phyloP scores from a whole-genome alignment of 306 rosid genomes.

The Boehmeria nivea region DNA sequence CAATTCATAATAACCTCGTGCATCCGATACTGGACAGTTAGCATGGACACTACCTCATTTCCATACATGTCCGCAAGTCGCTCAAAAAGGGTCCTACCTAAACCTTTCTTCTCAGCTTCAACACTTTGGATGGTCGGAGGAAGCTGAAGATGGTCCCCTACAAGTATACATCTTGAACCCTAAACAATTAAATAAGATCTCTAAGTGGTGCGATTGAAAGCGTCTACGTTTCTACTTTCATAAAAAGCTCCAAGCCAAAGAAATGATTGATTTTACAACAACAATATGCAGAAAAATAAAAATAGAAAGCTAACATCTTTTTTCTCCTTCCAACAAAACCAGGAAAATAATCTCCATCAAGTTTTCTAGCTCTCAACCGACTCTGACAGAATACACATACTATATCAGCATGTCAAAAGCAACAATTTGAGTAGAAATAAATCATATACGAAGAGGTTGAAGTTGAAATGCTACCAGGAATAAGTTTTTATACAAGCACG shows the following conservation, averaged over 20 bases:
- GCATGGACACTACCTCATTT: conserved; percentile 79
- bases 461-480: neutral
- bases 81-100: conserved; percentile 92
- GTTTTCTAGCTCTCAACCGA: too few relatives aligned
- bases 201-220: conserved; percentile 22
- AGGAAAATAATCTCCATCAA: too few relatives aligned
- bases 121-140: conserved; percentile 99
- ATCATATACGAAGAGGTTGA: too few relatives aligned
- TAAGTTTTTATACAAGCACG: conserved; percentile 9
- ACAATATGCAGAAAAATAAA: neutral
- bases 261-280: neutral
- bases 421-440: too few relatives aligned
- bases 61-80: conserved; percentile 82
- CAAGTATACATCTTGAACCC: conserved; percentile 98
- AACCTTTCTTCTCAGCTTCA: conserved; percentile 98
- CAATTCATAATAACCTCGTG: conserved; percentile 91
- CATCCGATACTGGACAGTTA: conserved; percentile 96
- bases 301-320: too few relatives aligned
- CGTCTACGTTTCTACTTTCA: conserved; percentile 10
- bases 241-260: neutral
- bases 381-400: too few relatives aligned
- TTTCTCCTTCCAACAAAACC: too few relatives aligned
- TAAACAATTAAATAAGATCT: conserved; percentile 50
- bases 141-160: conserved; percentile 99
- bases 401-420: too few relatives aligned